phyloP scores from a whole-genome alignment of 169 alveolate species.

The Plasmodium cynomolgi region DNA sequence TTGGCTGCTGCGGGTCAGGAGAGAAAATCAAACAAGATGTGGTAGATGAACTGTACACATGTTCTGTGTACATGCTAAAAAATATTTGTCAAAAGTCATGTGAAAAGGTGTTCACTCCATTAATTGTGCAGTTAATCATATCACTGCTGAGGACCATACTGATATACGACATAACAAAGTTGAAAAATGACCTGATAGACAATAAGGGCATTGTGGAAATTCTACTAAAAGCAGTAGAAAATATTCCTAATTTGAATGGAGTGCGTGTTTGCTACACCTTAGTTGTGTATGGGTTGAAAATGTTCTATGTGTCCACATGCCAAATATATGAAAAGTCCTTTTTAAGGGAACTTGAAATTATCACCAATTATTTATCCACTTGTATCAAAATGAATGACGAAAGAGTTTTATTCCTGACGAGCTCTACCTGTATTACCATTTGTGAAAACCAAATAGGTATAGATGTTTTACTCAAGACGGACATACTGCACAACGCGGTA shows the following conservation, averaged over 20 bases:
- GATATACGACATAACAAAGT: constrained; percentile 59
- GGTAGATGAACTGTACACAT: constrained; percentile 73
- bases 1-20: constrained; percentile 60
- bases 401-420: constrained; percentile 49
- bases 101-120: constrained; percentile 45
- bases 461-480: constrained; percentile 71
- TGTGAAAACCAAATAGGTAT: constrained; percentile 76
- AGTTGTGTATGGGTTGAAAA: constrained; percentile 72
- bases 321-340: constrained; percentile 75
- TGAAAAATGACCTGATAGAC: constrained; percentile 70
- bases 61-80: constrained; percentile 64
- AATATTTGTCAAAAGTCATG: constrained; percentile 65
- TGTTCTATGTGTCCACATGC: constrained; percentile 72
- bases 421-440: constrained; percentile 75
- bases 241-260: constrained; percentile 71
- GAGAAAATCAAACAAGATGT: constrained; percentile 74
- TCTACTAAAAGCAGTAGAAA: constrained; percentile 60
- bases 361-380: constrained; percentile 72
- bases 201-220: constrained; percentile 66
- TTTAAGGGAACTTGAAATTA: constrained; percentile 70
- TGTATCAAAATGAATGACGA: constrained; percentile 74
- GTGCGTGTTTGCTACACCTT: constrained; percentile 74
- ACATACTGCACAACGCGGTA: constrained; percentile 73
- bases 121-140: constrained; percentile 53
- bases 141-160: constrained; percentile 52